A percentile compares a stretch with the other conserved stretches of the same genome.
phyloP scores from a whole-genome alignment of 495 filamentous ascomycete species.

The Tuber aestivum region DNA sequence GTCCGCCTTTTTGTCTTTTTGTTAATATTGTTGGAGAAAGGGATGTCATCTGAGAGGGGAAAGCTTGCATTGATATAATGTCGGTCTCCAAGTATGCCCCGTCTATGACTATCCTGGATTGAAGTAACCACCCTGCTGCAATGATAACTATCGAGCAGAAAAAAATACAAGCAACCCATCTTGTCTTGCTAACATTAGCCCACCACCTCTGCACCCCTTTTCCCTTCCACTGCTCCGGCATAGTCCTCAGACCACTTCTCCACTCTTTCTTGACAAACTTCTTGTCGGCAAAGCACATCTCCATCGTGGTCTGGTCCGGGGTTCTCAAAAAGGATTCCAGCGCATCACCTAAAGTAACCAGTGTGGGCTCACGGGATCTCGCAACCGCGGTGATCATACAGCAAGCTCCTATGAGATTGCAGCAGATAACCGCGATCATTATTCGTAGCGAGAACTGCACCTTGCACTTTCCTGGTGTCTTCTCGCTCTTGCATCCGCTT shows the following conservation, averaged over 20 bases:
- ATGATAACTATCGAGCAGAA: background rate
- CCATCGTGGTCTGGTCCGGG: background rate
- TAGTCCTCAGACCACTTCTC: background rate
- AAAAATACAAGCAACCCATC: constrained; percentile 9
- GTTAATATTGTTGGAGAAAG: background rate
- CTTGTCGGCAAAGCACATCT: constrained; percentile 40
- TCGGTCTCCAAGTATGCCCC: background rate
- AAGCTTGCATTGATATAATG: background rate
- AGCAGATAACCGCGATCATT: too few relatives aligned
- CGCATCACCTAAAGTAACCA: constrained; percentile 14
- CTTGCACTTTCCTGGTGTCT: background rate
- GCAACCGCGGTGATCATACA: too few relatives aligned
- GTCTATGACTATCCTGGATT: background rate
- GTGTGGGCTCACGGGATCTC: constrained; percentile 27
- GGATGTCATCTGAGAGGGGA: too few relatives aligned
- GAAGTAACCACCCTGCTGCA: background rate
- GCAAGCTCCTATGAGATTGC: too few relatives aligned
- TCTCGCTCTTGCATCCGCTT: constrained; percentile 6
- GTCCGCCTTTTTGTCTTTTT: background rate
- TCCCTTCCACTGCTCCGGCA: background rate
- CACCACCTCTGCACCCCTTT: background rate
- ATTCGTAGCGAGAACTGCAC: too few relatives aligned
- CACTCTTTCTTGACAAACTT: constrained; percentile 16
- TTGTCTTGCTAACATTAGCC: background rate
- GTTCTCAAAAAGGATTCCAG: constrained; percentile 7